Evolutionary conservation across 164 flowering plant genomes (phyloP), one percentile per base, ranked within the genome.

Genomic region (Saururus chinensis): DNA sequence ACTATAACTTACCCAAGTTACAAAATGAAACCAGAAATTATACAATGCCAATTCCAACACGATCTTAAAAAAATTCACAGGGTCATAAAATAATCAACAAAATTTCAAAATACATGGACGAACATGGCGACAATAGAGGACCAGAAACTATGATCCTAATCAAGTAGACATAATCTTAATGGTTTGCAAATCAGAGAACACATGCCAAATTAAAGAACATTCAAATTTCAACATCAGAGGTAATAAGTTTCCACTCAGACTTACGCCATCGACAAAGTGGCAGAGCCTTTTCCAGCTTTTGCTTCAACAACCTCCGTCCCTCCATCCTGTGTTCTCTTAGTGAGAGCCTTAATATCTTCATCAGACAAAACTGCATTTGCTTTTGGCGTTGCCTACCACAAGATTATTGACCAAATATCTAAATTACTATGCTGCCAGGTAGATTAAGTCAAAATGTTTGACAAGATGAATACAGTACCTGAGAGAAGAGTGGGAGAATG

Each of bases 271-370:
- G 98, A 90, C 57, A 90, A 78, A 53, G 98, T 93, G 21, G 98
- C 98, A 42, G 98, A 93, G 5, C 98, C 98, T 76, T 90, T 88
- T 70, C 98, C 98, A 72, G 98, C 98, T 82, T 93, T 93, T 41
- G 98, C 98, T 71, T 88, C 91, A 49, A 93, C 98, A 66, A 93
- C 97, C 70, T 93, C 97, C 0, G 98, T 93, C 40, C 98, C 98
- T 57, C 96, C 98, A 73, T 93, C 95, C 72, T 93, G 98, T 37
- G 96, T 93, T 64, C 97, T 60, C 80, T 86, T 88, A 48, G 98
- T 93, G 53, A 93, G 89, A 65, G 88, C 92, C 40, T 35, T 70
- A 52, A 93, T 81, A 0, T 74, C 85, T 19, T 85, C 92, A 60
- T 79, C 83, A 8, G 96, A 64, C 64, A 93, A 75, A n/a, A 22